phyloP scores from a whole-genome alignment of 148 eudicot species.

The Dianthus caryophyllus region DNA sequence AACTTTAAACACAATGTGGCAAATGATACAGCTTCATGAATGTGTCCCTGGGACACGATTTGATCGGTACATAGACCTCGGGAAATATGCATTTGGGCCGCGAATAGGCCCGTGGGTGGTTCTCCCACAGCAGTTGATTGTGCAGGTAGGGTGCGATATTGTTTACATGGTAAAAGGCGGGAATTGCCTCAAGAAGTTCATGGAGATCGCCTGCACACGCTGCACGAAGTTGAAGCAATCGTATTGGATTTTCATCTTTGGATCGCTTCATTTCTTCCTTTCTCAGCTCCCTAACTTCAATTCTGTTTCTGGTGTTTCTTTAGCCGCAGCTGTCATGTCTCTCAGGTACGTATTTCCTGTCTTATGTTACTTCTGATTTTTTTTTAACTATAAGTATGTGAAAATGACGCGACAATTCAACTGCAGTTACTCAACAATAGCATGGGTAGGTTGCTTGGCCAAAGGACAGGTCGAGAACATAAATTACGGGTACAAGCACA shows the following conservation, averaged over 20 bases:
- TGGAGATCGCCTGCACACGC: constrained; percentile 65
- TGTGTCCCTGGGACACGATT: constrained; percentile 79
- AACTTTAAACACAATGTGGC: constrained; percentile 85
- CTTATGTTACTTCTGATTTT: too few species aligned
- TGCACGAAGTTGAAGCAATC: constrained; percentile 59
- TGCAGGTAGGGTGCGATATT: constrained; percentile 79
- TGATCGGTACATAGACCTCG: constrained; percentile 66
- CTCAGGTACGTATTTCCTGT: constrained; percentile 46
- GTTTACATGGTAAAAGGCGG: constrained; percentile 98
- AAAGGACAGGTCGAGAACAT: constrained; percentile 56
- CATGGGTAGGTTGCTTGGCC: constrained; percentile 75
- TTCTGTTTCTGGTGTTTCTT: constrained; percentile 67
- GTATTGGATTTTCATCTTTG: constrained; percentile 88
- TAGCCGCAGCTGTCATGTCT: constrained; percentile 94
- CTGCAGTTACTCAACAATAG: constrained; percentile 87
- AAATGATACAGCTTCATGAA: constrained; percentile 84
- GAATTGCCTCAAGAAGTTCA: constrained; percentile 73
- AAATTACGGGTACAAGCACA: constrained; percentile 68
- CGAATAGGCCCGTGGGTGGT: constrained; percentile 83
- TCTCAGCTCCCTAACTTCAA: constrained; percentile 91
- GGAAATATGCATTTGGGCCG: constrained; percentile 76
- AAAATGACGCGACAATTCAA: neutral
- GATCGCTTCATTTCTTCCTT: constrained; percentile 66
- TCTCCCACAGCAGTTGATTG: constrained; percentile 91
- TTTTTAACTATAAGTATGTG: too few species aligned